Conservation (phyloP, 2,329 filamentous ascomycete genomes). For the Thielaviopsis ethacetica region DNA sequence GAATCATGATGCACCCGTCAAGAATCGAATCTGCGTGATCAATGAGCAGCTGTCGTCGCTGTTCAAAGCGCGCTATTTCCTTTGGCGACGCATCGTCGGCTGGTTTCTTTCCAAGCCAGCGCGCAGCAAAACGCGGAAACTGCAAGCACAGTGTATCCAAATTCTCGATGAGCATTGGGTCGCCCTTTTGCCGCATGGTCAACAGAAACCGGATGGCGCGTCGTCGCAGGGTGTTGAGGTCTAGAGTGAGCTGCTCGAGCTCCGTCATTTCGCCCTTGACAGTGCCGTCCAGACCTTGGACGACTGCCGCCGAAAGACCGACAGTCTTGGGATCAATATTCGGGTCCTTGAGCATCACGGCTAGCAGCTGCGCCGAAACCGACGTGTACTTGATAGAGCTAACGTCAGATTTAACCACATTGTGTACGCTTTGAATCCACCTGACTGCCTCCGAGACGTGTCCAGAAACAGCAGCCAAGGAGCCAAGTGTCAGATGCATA, state of each 20-base stretch:
- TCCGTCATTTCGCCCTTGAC: constrained; percentile 42
- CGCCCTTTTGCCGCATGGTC: constrained; percentile 6
- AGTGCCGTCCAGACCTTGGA: constrained; percentile 38
- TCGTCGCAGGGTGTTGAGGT: constrained; percentile 38
- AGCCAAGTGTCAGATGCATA: constrained; percentile 37
- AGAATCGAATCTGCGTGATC: constrained; percentile 38
- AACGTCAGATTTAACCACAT: constrained; percentile 20
- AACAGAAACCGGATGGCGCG: constrained; percentile 33
- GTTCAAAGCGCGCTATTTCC: constrained; percentile 43
- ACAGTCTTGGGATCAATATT: constrained; percentile 22
- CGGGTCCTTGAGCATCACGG: constrained; percentile 33
- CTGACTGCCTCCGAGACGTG: constrained; percentile 32
- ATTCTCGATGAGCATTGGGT: constrained; percentile 19
- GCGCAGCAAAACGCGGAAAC: constrained; percentile 41
- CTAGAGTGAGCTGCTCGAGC: constrained; percentile 43
- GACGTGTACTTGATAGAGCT: constrained; percentile 35
- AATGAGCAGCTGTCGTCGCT: constrained; percentile 35
- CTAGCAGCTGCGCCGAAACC: constrained; percentile 36
- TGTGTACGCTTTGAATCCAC: constrained; percentile 36
- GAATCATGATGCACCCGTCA: constrained; percentile 42
- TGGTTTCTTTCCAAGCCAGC: constrained; percentile 45
- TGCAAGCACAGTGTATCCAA: constrained; percentile 40
- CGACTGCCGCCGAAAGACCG: constrained; percentile 29
- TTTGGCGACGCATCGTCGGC: constrained; percentile 35
- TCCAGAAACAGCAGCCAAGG: constrained; percentile 29